phyloP scores from a whole-genome alignment of 1,139 yeast species.

The Geotrichum cucujoidarum region DNA sequence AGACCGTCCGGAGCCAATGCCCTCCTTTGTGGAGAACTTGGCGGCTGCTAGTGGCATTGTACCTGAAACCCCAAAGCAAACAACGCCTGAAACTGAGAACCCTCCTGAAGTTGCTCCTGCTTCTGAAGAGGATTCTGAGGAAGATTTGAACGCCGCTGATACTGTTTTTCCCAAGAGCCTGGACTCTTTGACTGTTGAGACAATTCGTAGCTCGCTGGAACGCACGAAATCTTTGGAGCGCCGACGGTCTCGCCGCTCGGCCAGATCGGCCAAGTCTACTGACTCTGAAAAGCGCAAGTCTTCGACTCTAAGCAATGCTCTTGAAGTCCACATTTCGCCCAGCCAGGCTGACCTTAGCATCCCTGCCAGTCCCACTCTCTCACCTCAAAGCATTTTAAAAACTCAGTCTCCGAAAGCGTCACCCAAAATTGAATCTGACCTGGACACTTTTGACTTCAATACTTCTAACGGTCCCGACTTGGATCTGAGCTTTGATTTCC shows the following conservation, averaged over 20 bases:
- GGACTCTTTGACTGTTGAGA: constrained; percentile 34
- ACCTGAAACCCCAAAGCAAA: background rate
- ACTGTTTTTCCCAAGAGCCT: constrained; percentile 38
- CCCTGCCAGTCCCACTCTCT: constrained; percentile 16
- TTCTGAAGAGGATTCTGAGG: constrained; percentile 21
- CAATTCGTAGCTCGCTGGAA: constrained; percentile 36
- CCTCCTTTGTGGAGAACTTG: background rate
- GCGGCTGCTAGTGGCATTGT: background rate
- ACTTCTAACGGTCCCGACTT: constrained; percentile 2
- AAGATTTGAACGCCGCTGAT: constrained; percentile 30
- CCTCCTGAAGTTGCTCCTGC: background rate
- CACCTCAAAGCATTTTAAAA: constrained; percentile 30
- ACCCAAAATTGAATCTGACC: background rate
- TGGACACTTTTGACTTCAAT: background rate
- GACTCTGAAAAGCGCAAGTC: constrained; percentile 19
- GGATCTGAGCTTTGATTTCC: constrained; percentile 11
- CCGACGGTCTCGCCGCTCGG: constrained; percentile 32
- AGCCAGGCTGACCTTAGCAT: constrained; percentile 12
- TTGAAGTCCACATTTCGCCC: constrained; percentile 30
- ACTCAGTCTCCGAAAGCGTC: background rate
- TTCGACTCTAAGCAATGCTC: constrained; percentile 31
- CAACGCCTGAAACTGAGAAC: background rate
- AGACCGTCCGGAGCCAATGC: constrained; percentile 3
- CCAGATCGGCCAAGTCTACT: constrained; percentile 18
- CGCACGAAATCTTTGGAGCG: constrained; percentile 37